Evolutionary conservation across 2,329 filamentous ascomycete genomes (phyloP).

Genomic region (Colletotrichum tamarilloi): DNA sequence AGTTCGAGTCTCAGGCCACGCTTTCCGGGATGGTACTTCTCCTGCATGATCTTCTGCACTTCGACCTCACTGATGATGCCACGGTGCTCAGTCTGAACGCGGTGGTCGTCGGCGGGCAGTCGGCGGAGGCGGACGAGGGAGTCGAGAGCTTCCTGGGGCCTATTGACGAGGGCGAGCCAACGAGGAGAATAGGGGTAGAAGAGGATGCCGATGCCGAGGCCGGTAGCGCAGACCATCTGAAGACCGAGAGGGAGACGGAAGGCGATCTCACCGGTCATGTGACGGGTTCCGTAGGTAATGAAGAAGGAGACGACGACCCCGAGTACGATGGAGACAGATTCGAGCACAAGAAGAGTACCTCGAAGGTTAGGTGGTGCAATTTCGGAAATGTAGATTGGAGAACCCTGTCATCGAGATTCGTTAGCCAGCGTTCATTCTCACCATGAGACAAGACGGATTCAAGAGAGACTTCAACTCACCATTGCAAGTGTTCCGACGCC

Average conservation of each 20-base stretch:
- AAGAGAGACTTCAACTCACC: conserved; percentile 6
- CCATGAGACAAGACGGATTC: accelerated
- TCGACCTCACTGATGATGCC: conserved; percentile 61
- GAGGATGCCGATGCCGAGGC: conserved; percentile 52
- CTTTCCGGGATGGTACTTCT: conserved; percentile 49
- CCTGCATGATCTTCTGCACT: conserved; percentile 53
- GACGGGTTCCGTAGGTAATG: conserved; percentile 63
- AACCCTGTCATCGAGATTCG: conserved; percentile 29
- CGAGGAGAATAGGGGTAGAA: conserved; percentile 59
- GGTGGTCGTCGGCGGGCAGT: conserved; percentile 53
- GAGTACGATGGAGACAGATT: conserved; percentile 61
- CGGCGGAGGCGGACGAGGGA: conserved; percentile 52
- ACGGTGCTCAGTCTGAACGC: conserved; percentile 59
- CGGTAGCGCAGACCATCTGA: conserved; percentile 54
- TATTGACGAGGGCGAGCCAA: conserved; percentile 53
- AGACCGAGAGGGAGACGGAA: conserved; percentile 60
- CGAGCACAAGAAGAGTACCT: conserved; percentile 59
- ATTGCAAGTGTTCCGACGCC: conserved; percentile 46
- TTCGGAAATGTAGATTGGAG: conserved; percentile 46
- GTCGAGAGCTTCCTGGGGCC: conserved; percentile 51
- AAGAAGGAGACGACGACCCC: conserved; percentile 65
- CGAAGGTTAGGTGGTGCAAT: conserved; percentile 51
- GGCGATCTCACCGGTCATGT: conserved; percentile 52
- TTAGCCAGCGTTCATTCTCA: not conserved
- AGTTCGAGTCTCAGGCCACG: conserved; percentile 55